phyloP scores from a whole-genome alignment of 2,329 filamentous ascomycete species.

The Cladophialophora yegresii region DNA sequence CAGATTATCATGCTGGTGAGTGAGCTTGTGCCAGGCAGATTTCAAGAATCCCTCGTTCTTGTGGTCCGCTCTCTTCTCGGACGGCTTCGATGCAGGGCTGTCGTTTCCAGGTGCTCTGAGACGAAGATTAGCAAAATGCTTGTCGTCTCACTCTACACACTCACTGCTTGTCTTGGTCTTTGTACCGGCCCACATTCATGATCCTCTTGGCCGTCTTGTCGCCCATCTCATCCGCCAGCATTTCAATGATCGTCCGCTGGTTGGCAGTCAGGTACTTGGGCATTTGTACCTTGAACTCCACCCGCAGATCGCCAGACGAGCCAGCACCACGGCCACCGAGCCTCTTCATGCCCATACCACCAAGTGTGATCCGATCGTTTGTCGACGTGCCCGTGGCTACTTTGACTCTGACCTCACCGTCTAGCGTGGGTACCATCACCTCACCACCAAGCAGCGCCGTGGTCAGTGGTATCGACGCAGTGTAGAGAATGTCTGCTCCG shows the following conservation, averaged over 20 bases:
- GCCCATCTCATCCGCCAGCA: conserved; percentile 93
- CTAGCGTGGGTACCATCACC: conserved; percentile 83
- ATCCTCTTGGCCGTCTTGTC: conserved; percentile 89
- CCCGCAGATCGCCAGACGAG: conserved; percentile 76
- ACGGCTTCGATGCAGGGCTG: conserved; percentile 28
- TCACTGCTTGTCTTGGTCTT: conserved; percentile 54
- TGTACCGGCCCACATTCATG: conserved; percentile 73
- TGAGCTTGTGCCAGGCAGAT: conserved; percentile 88
- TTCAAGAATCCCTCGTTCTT: conserved; percentile 89
- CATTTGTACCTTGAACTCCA: conserved; percentile 94
- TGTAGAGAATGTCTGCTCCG: conserved; percentile 90
- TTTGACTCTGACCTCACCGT: conserved; percentile 86
- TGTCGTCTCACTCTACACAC: conserved; percentile 36
- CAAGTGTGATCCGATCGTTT: conserved; percentile 84
- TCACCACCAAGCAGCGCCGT: conserved; percentile 92
- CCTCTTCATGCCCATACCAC: conserved; percentile 92
- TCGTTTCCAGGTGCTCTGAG: conserved; percentile 24
- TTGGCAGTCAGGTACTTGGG: conserved; percentile 91
- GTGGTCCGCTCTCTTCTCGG: conserved; percentile 50
- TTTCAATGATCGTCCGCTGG: conserved; percentile 89
- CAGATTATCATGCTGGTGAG: conserved; percentile 61
- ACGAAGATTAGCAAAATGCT: conserved; percentile 18
- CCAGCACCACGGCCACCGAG: conserved; percentile 65
- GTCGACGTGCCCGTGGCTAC: conserved; percentile 89
- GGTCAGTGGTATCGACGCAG: conserved; percentile 84